Conservation (phyloP, 805 yeast genomes). For the Hyphopichia homilentoma region DNA sequence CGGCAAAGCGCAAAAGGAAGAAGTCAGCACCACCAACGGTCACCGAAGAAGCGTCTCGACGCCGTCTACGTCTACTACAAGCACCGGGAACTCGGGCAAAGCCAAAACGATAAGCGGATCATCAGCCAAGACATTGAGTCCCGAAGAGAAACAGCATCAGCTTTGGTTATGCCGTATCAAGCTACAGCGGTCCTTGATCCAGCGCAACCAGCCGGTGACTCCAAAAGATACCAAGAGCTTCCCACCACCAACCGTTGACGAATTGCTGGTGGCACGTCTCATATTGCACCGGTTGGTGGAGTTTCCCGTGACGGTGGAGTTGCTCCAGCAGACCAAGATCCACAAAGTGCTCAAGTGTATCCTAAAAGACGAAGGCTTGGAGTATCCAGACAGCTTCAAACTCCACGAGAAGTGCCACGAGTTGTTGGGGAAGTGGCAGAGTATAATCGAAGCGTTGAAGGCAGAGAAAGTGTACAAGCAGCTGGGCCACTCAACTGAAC, state of each 20-base stretch:
- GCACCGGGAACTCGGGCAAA: background rate
- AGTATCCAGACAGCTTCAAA: slow-evolving; percentile 40
- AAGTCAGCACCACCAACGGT: slow-evolving; percentile 1
- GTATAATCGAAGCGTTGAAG: slow-evolving; percentile 31
- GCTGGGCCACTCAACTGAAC: background rate
- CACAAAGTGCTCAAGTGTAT: slow-evolving; percentile 53
- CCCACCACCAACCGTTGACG: slow-evolving; percentile 42
- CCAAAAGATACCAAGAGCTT: slow-evolving; percentile 31
- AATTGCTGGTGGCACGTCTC: slow-evolving; percentile 37
- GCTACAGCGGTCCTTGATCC: slow-evolving; percentile 47
- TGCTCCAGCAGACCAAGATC: slow-evolving; percentile 43
- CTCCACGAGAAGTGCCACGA: slow-evolving; percentile 43
- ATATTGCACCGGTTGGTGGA: slow-evolving; percentile 39
- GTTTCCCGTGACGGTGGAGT: slow-evolving; percentile 37
- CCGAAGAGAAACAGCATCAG: slow-evolving; percentile 42
- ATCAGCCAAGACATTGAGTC: slow-evolving; percentile 19
- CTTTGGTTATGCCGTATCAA: slow-evolving; percentile 46
- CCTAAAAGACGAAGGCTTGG: slow-evolving; percentile 34
- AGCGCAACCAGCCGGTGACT: slow-evolving; percentile 38
- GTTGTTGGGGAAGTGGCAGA: slow-evolving; percentile 40
- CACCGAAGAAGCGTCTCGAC: too few species aligned
- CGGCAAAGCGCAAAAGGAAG: slow-evolving; percentile 4
- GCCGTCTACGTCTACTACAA: too few species aligned
- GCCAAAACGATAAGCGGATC: slow-evolving; percentile 4
- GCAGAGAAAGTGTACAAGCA: slow-evolving; percentile 19